These are phyloP conservation scores for Gastrolobium bilobum DNA, from an alignment of 306 rosid species.

Conservation along the genomic window DNA sequence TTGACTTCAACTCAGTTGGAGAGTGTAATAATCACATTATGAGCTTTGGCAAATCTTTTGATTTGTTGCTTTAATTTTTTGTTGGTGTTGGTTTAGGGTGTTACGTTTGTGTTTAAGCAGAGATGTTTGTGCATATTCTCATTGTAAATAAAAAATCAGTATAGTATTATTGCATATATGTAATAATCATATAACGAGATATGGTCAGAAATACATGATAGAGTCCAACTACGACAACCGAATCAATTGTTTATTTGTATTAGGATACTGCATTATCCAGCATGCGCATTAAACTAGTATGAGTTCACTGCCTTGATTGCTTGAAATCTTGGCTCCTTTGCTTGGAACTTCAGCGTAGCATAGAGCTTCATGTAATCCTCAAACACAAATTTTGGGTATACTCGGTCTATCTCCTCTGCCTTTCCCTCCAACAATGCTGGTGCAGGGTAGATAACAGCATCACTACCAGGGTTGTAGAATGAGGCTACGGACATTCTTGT, in stretches of 20 bases:
- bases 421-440: slow-evolving; percentile 63
- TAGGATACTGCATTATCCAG: too few species aligned
- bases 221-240: too few species aligned
- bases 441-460: slow-evolving; percentile 82
- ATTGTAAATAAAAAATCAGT: neutral
- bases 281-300: slow-evolving; percentile 9
- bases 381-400: slow-evolving; percentile 77
- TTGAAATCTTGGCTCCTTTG: slow-evolving; percentile 84
- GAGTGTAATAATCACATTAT: neutral
- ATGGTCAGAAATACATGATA: neutral
- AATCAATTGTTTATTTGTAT: too few species aligned
- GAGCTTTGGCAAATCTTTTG: slow-evolving; percentile 1
- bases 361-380: slow-evolving; percentile 83
- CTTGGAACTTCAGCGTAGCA: slow-evolving; percentile 64
- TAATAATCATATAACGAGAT: neutral
- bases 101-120: neutral
- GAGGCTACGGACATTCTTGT: slow-evolving; percentile 81
- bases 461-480: slow-evolving; percentile 78
- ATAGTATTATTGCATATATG: neutral
- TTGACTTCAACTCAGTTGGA: neutral
- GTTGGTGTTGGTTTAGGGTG: neutral
- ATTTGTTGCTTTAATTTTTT: neutral
- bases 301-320: slow-evolving; percentile 63
- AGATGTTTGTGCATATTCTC: neutral
- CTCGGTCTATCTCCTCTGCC: slow-evolving; percentile 52